These are phyloP conservation scores for Erythrobasidium yunnanense DNA, from an alignment of 768 basidiomycete species.

Conservation along the genomic window DNA sequence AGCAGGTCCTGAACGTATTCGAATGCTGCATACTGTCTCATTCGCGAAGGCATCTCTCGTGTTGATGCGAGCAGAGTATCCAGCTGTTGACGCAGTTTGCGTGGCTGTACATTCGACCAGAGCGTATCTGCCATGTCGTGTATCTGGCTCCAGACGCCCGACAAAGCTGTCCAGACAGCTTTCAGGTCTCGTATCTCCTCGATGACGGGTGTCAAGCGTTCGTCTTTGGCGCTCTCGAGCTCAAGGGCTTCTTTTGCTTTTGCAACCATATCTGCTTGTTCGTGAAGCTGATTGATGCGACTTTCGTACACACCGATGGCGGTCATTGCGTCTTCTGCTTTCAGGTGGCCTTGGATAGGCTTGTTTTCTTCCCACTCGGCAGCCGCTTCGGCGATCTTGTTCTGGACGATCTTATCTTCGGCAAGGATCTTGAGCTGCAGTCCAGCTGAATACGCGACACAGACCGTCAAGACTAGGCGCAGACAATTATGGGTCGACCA, in stretches of 20 bases:
- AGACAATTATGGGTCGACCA: too few species aligned
- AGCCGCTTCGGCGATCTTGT: conserved; percentile 81
- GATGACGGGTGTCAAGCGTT: conserved; percentile 77
- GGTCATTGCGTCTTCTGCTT: conserved; percentile 91
- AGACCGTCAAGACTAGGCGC: too few species aligned
- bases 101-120: conserved; percentile 82
- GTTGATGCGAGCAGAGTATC: conserved; percentile 85
- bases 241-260: conserved; percentile 94
- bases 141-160: conserved; percentile 91
- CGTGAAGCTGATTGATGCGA: conserved; percentile 74
- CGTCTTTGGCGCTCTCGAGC: conserved; percentile 75
- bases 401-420: conserved; percentile 94
- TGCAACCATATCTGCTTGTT: conserved; percentile 89
- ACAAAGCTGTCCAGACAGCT: conserved; percentile 96
- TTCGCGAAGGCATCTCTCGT: conserved; percentile 95
- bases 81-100: conserved; percentile 86
- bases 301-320: conserved; percentile 90
- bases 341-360: conserved; percentile 91
- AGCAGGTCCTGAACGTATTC: conserved; percentile 93
- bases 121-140: conserved; percentile 71
- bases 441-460: too few species aligned
- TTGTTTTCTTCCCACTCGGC: conserved; percentile 91
- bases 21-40: conserved; percentile 98
- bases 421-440: conserved; percentile 99
- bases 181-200: conserved; percentile 94